Base-by-base conservation (phyloP, 768 basidiomycete species). In the Tulasnella sp. region DNA sequence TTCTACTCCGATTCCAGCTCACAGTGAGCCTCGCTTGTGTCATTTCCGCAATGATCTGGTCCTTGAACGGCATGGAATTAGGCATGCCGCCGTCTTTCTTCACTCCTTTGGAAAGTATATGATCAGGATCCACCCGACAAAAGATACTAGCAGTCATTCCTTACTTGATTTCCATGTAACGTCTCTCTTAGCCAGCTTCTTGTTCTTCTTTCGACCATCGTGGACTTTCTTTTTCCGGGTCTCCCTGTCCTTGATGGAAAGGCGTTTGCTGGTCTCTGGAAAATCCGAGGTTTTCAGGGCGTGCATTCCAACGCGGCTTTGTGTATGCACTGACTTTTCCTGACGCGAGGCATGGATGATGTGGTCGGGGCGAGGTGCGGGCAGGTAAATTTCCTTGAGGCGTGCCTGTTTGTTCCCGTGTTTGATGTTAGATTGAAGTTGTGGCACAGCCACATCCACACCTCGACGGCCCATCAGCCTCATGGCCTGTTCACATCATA, bases 21-120 rank as follows among this genome's bases (percentile, higher is more conserved):
- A 92, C 91, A 63, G 76, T 71, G 66, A 87, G 76, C 62, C 91
- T 82, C 67, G 88, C 79, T 65, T 87, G 87, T 46, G 84, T 84
- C 53, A 94, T 78, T 66, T 97, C 92, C 3, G 91, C 92, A 27
- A 97, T 74, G 63, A 97, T 85, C 71, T 91, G 84, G 66, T 93
- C 92, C 72, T 94, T 97, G 77, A 84, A 92, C 3, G 90, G 92
- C 73, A 92, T 92, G 60, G 82, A 83, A 71, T 87, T 93, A 5
- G 92, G 92, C 64, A 96, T 92, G 46, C 92, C 92, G 29, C 87
- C 90, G 70, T 97, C 92, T 70, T 90, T 92, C 66, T 80, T 78
- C 62, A 83, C 80, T 70, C 87, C 87, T 87, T 57, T 31, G n/a
- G n/a, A 22, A n/a, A 31, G 12, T 30, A 24, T n/a, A 25, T 9